Conservation (phyloP, 108 stramenopile species). For the Cyclotella sp. region DNA sequence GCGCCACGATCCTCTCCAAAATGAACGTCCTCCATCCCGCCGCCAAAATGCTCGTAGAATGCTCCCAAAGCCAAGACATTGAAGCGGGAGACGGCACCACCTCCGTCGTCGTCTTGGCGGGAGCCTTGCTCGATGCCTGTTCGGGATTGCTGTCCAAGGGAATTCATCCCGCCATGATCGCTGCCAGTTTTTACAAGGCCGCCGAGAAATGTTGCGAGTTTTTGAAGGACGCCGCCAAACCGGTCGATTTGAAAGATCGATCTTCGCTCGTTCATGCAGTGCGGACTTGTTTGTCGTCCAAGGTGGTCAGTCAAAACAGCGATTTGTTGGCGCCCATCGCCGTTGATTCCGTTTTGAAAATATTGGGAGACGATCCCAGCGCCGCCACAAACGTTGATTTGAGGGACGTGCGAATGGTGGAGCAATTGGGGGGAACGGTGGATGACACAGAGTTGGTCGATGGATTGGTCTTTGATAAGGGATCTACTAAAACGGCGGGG, state of each 20-base stretch:
- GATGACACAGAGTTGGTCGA: slow-evolving; percentile 98
- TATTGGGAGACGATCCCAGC: slow-evolving; percentile 71
- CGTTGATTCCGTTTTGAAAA: slow-evolving; percentile 95
- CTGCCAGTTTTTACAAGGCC: slow-evolving; percentile 86
- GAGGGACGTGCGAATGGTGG: slow-evolving; percentile 95
- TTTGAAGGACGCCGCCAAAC: slow-evolving; percentile 68
- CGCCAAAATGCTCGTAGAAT: slow-evolving; percentile 99
- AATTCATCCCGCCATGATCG: slow-evolving; percentile 98
- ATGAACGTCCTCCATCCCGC: slow-evolving; percentile 99
- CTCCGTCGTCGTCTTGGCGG: slow-evolving; percentile 96
- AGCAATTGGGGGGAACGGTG: slow-evolving; percentile 98
- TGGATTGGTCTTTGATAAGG: slow-evolving; percentile 96
- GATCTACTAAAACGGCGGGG: slow-evolving; percentile 91
- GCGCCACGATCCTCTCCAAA: slow-evolving; percentile 96
- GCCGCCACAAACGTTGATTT: slow-evolving; percentile 94
- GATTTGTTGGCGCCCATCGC: slow-evolving; percentile 98
- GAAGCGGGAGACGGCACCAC: slow-evolving; percentile 98
- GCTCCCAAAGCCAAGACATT: slow-evolving; percentile 97
- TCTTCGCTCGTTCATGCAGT: slow-evolving; percentile 91
- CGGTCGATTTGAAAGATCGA: slow-evolving; percentile 89
- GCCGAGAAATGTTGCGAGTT: slow-evolving; percentile 70
- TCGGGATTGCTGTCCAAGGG: slow-evolving; percentile 82
- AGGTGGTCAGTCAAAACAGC: slow-evolving; percentile 95
- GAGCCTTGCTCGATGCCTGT: slow-evolving; percentile 95
- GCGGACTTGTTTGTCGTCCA: slow-evolving; percentile 93